Conservation (phyloP, 1,284 basidiomycete genomes). For the Apiotrichum sp. region DNA sequence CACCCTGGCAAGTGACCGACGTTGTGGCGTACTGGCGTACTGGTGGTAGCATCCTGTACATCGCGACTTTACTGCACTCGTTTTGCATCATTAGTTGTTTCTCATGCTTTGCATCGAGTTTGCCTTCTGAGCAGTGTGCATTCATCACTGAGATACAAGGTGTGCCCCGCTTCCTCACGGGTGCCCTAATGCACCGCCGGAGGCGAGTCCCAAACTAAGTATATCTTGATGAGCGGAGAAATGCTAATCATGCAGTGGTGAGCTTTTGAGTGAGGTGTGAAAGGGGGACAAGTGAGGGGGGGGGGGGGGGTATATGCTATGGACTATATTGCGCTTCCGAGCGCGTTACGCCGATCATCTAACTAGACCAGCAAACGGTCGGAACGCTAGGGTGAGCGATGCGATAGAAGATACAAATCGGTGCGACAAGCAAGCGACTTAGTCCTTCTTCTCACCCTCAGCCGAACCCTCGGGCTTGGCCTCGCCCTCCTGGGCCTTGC, state of each 20-base stretch:
- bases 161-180: neutral
- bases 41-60: too few relatives aligned
- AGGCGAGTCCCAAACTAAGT: neutral
- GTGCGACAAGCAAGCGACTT: constrained; percentile 11
- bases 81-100: neutral
- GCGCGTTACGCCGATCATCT: neutral
- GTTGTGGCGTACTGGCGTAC: too few relatives aligned
- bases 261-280: constrained; percentile 5
- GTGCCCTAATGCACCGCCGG: constrained; percentile 4
- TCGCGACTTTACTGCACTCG: too few relatives aligned
- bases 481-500: constrained; percentile 52
- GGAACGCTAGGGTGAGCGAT: too few relatives aligned
- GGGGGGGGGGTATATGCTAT: neutral
- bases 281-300: neutral
- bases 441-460: constrained; percentile 45
- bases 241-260: constrained; percentile 14
- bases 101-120: neutral
- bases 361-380: too few relatives aligned
- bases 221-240: neutral
- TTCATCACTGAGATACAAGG: constrained; percentile 17
- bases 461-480: constrained; percentile 34
- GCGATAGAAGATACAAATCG: too few relatives aligned
- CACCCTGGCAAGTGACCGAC: too few relatives aligned
- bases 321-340: neutral
- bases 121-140: constrained; percentile 19